phyloP scores from a whole-genome alignment of 1,284 basidiomycete species.

The Vanrija sp. region DNA sequence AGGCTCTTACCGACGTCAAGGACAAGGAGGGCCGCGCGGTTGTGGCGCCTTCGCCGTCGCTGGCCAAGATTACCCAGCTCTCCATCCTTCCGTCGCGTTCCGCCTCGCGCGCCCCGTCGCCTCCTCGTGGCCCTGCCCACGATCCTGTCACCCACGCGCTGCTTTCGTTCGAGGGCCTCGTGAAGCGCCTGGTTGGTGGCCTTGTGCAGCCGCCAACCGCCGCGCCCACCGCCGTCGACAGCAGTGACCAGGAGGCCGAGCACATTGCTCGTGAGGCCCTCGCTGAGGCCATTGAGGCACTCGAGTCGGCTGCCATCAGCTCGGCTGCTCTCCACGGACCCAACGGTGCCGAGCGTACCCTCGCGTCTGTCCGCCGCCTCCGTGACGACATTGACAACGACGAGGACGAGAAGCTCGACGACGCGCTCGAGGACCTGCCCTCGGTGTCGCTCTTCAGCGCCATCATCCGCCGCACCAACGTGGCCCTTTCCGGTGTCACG shows the following conservation, averaged over 20 bases:
- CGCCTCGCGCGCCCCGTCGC: constrained; percentile 44
- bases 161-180: constrained; percentile 45
- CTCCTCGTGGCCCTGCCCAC: constrained; percentile 30
- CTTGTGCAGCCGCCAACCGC: constrained; percentile 44
- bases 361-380: constrained; percentile 28
- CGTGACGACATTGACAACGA: constrained; percentile 43
- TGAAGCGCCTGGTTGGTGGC: constrained; percentile 43
- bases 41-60: constrained; percentile 25
- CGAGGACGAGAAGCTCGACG: constrained; percentile 43
- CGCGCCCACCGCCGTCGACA: constrained; percentile 21
- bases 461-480: constrained; percentile 40
- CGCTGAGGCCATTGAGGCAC: constrained; percentile 47
- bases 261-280: constrained; percentile 49
- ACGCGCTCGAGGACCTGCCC: constrained; percentile 50
- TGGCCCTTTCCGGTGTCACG: constrained; percentile 16
- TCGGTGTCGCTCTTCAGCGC: constrained; percentile 44
- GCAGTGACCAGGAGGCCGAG: constrained; percentile 38
- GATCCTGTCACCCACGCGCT: constrained; percentile 43
- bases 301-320: constrained; percentile 43
- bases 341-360: constrained; percentile 21
- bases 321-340: constrained; percentile 36
- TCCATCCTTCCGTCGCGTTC: constrained; percentile 38
- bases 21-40: constrained; percentile 32
- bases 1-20: constrained; percentile 36
- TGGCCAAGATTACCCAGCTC: constrained; percentile 39